phyloP scores from a whole-genome alignment of 345 rosid species.

The Citrus unshiu region DNA sequence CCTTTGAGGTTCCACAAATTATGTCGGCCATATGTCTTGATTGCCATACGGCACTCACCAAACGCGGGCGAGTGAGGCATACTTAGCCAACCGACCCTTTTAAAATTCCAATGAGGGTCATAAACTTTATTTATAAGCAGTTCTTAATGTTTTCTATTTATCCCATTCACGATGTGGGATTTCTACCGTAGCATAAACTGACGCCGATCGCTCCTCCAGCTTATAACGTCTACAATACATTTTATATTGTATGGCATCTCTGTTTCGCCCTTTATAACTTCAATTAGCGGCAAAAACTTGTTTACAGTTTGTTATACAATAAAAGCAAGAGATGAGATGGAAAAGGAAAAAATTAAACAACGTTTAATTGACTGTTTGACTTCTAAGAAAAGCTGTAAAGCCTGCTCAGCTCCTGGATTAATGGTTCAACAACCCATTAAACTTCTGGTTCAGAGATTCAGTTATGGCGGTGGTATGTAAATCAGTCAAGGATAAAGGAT shows the following conservation, averaged over 20 bases:
- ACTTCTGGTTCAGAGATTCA: not conserved
- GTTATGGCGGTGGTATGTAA: not conserved
- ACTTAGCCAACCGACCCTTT: constrained; percentile 97
- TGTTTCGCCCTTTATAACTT: not conserved
- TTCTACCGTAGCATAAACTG: not conserved
- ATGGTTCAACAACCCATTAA: not conserved
- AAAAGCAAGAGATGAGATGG: not conserved
- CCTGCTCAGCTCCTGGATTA: not conserved
- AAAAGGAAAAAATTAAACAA: too few relatives aligned
- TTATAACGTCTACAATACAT: too few relatives aligned
- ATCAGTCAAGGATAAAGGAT: not conserved
- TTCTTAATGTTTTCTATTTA: not conserved
- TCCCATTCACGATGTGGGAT: constrained; percentile 13
- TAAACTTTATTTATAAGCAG: constrained; percentile 1
- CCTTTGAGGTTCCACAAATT: constrained; percentile 54
- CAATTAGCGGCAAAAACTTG: not conserved
- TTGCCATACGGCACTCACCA: constrained; percentile 86
- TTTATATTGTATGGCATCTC: too few relatives aligned
- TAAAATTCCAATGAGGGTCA: fast-evolving
- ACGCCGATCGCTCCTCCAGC: too few relatives aligned
- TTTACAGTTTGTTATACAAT: not conserved
- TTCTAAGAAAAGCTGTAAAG: not conserved
- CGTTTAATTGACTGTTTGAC: too few relatives aligned
- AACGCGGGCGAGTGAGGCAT: constrained; percentile 48
- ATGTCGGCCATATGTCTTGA: constrained; percentile 94